Percentiles rank a stretch among this genome's conserved stretches.
phyloP scores from a whole-genome alignment of 768 basidiomycete genomes.

The Russula sp. region DNA sequence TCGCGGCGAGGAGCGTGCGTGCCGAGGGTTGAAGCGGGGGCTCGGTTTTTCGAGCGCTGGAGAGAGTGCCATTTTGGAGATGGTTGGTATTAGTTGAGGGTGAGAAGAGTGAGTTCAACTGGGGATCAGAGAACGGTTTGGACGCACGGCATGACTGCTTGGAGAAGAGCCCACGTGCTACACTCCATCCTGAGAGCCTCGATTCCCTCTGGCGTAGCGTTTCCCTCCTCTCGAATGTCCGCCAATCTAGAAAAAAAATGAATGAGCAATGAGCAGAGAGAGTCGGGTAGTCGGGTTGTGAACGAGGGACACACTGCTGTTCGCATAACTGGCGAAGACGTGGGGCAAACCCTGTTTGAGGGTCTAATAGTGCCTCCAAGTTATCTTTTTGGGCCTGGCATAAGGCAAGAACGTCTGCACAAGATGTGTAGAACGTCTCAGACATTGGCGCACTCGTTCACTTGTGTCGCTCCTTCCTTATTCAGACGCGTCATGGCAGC shows the following conservation, averaged over 20 bases:
- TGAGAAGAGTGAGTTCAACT: not conserved
- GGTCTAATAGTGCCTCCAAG: constrained; percentile 54
- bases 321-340: constrained; percentile 44
- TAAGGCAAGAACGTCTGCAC: constrained; percentile 56
- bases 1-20: constrained; percentile 49
- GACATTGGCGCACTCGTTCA: constrained; percentile 31
- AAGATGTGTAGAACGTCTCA: constrained; percentile 52
- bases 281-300: not conserved
- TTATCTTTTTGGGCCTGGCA: constrained; percentile 50
- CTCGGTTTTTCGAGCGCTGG: constrained; percentile 63
- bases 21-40: constrained; percentile 41
- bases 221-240: constrained; percentile 43
- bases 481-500: not conserved
- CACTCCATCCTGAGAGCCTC: constrained; percentile 64
- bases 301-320: constrained; percentile 43
- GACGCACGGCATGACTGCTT: constrained; percentile 68
- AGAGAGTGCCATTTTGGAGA: not conserved
- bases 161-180: constrained; percentile 76
- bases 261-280: not conserved
- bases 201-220: constrained; percentile 42
- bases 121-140: not conserved
- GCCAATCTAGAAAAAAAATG: constrained; percentile 36
- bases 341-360: constrained; percentile 64
- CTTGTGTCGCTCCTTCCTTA: not conserved
- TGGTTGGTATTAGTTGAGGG: not conserved